Evolutionary conservation across 202 grass and related monocot genomes (phyloP).

Genomic region (Brachypodium distachyon): DNA sequence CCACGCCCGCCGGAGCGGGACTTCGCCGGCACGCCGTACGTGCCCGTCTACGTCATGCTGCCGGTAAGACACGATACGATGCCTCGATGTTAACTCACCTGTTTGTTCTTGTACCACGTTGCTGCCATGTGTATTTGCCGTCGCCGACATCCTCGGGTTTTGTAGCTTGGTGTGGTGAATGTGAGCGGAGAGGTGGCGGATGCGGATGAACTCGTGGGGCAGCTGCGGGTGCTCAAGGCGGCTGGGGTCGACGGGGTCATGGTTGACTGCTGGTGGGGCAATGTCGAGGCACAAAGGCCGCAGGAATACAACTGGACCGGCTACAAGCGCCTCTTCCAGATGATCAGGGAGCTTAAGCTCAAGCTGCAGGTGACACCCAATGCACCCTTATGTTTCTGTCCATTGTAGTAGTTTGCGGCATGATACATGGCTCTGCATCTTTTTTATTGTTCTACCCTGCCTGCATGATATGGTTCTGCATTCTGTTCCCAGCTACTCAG

Average conservation of each 20-base stretch:
- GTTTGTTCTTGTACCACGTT: not conserved
- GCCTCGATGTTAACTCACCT: too few relatives aligned
- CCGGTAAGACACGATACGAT: too few relatives aligned
- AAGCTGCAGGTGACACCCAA: conserved; percentile 62
- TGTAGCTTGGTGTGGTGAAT: conserved; percentile 58
- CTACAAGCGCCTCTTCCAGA: conserved; percentile 70
- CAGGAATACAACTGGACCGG: conserved; percentile 73
- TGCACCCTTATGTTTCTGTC: not conserved
- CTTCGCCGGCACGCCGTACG: conserved; percentile 72
- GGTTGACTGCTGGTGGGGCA: conserved; percentile 96
- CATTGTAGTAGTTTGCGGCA: not conserved
- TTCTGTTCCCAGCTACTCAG: not conserved
- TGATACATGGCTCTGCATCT: too few relatives aligned
- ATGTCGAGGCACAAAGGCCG: conserved; percentile 49
- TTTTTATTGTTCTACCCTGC: too few relatives aligned
- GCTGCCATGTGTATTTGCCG: not conserved
- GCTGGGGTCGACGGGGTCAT: conserved; percentile 72
- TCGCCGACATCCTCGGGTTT: too few relatives aligned
- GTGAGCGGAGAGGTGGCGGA: conserved; percentile 44
- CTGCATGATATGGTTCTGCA: too few relatives aligned
- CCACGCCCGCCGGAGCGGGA: conserved; percentile 51
- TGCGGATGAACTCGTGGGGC: conserved; percentile 42
- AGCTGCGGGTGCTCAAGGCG: conserved; percentile 62
- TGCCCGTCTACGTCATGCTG: conserved; percentile 84
- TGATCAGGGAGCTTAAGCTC: conserved; percentile 58